Evolutionary conservation across 164 flowering plant species (phyloP).

Genomic region (Umbellularia californica): DNA sequence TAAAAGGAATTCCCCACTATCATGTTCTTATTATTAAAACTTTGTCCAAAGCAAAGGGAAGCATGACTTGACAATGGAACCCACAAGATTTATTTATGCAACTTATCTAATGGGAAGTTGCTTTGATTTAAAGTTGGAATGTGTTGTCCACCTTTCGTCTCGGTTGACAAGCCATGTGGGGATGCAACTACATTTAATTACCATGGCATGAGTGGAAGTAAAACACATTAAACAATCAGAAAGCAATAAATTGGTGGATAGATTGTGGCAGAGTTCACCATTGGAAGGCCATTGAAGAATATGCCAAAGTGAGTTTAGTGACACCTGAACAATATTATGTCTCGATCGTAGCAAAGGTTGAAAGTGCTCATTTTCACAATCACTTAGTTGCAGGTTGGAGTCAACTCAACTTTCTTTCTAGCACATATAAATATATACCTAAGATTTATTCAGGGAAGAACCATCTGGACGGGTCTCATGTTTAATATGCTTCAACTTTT

Average conservation of each 20-base stretch:
- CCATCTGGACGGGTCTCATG: too few relatives aligned
- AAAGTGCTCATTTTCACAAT: too few relatives aligned
- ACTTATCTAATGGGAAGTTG: slow-evolving; percentile 1
- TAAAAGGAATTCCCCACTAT: slow-evolving; percentile 3
- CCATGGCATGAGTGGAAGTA: neutral
- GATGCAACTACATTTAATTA: neutral
- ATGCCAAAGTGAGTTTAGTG: neutral
- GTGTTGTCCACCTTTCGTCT: neutral
- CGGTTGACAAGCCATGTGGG: neutral
- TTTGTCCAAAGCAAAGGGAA: neutral
- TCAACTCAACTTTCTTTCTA: too few relatives aligned
- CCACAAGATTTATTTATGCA: neutral
- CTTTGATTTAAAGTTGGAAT: slow-evolving; percentile 1
- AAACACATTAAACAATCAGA: neutral
- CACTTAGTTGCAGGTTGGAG: too few relatives aligned
- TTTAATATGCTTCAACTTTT: too few relatives aligned
- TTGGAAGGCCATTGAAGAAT: neutral
- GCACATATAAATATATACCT: too few relatives aligned
- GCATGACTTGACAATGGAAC: neutral
- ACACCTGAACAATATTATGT: neutral
- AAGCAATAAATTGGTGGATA: neutral
- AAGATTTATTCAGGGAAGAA: too few relatives aligned
- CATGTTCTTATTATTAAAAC: neutral
- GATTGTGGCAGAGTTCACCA: neutral
- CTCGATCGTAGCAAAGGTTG: too few relatives aligned